Base-by-base conservation (phyloP, 2,329 filamentous ascomycete genomes). In the Phoma sp. region DNA sequence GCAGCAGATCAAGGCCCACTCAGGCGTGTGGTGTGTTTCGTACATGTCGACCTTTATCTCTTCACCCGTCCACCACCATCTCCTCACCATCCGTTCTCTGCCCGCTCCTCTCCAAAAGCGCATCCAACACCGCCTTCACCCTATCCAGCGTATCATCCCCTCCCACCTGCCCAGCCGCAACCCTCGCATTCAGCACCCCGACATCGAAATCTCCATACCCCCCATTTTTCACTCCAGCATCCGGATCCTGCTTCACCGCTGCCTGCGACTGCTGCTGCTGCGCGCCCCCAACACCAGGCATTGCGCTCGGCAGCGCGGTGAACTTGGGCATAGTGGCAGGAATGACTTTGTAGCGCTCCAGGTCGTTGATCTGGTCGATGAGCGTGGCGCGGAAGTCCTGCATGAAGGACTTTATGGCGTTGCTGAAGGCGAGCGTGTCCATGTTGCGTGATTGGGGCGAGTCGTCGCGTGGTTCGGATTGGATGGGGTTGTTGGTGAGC, bases 111-210 rank as follows among this genome's bases (percentile, higher is more conserved):
- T 61, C 63, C 41, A 56, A 58, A 45, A 74, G 56, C 32, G 62
- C 64, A 40, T 78, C 81, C 36, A 90, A 70, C 58, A 89, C 81
- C 40, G 75, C 76, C 64, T 80, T 84, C 36, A 85, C 83, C 62
- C 84, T 82, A 31, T 80, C 82, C 86, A 94, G 89, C 39, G 96
- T 78, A 76, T 97, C 91, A 2, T 85, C 85, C 70, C 96, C 92
- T 82, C 94, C 95, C 60, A 91, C 89, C 67, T 88, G 85, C 52
- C 91, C 91, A 60, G 88, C 88, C 60, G 90, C 89, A 58, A 90
- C 91, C 53, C 91, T 84, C 67, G 91, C 93, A 72, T 97, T 98
- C 66, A 98, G 77, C 85, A 90, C 94, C 29, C 93, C 93, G 13
- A 96, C 88, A 71, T 97, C 93, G 48, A 97, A 80, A 78, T 76